Evolutionary conservation across 106 monocot genomes (phyloP).

Genomic region (Hemerocallis citrina): DNA sequence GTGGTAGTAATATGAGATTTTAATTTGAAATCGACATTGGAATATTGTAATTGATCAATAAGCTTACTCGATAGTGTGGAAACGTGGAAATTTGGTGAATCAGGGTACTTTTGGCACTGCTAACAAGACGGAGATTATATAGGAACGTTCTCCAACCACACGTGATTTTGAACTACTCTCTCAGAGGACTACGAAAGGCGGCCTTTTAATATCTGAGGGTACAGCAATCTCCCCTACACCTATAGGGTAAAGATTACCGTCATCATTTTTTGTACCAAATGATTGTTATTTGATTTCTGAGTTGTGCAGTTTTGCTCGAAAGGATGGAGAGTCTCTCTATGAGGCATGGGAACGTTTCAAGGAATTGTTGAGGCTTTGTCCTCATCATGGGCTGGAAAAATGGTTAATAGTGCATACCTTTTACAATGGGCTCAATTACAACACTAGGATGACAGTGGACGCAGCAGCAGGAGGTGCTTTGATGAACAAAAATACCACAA

Average conservation of each 20-base stretch:
- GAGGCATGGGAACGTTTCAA: too few species aligned
- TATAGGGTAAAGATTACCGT: conserved; percentile 25
- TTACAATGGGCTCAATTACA: too few species aligned
- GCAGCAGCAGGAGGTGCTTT: too few species aligned
- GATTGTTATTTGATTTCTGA: too few species aligned
- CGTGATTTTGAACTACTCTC: conserved; percentile 25
- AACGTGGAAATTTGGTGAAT: neutral
- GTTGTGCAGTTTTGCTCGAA: too few species aligned
- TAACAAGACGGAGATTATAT: conserved; percentile 26
- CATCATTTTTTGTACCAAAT: neutral
- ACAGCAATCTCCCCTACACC: conserved; percentile 46
- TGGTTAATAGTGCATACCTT: too few species aligned
- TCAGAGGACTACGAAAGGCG: conserved; percentile 29
- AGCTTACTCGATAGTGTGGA: neutral
- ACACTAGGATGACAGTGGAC: too few species aligned
- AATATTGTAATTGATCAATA: neutral
- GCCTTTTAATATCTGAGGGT: conserved; percentile 29
- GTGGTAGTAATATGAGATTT: neutral
- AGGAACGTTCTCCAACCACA: conserved; percentile 19
- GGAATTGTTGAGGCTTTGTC: too few species aligned
- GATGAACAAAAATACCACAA: too few species aligned
- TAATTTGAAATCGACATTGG: neutral
- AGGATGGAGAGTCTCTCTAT: too few species aligned
- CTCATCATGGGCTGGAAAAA: too few species aligned
- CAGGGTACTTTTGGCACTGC: conserved; percentile 27